A percentile compares a stretch with the other conserved stretches of the same genome.
Evolutionary conservation across 2,329 filamentous ascomycete genomes (phyloP).

Genomic region (Sarocladium strictum): DNA sequence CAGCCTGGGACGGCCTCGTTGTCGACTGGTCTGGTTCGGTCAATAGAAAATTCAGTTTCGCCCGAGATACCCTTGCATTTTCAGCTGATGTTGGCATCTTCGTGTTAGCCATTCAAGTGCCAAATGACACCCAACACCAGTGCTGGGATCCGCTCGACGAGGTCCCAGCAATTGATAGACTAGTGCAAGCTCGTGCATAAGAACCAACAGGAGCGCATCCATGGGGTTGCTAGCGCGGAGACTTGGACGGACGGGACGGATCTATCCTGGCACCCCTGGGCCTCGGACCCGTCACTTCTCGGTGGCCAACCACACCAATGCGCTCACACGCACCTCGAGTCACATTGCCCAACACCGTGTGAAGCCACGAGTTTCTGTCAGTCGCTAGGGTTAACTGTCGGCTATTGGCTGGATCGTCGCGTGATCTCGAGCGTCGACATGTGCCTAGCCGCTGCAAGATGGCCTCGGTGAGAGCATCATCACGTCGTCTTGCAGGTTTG

Average conservation of each 20-base stretch:
- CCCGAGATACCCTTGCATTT: too few relatives aligned
- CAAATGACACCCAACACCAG: background rate
- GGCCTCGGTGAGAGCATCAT: constrained; percentile 3
- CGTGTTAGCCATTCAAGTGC: background rate
- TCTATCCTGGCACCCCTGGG: constrained; percentile 6
- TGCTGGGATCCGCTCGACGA: constrained; percentile 1
- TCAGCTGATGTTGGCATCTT: background rate
- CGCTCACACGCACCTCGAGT: constrained; percentile 5
- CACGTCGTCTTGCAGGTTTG: background rate
- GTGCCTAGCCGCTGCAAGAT: background rate
- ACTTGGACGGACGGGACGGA: constrained; percentile 8
- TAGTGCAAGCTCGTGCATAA: constrained; percentile 8
- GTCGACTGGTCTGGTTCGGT: background rate
- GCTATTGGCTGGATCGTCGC: constrained; percentile 8
- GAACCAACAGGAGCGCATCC: constrained; percentile 3
- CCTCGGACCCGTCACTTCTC: constrained; percentile 5
- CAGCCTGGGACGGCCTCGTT: background rate
- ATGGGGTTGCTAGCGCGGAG: constrained; percentile 5
- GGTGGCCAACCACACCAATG: background rate
- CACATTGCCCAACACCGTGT: constrained; percentile 7
- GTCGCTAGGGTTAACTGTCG: background rate
- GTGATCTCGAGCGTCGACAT: constrained; percentile 5
- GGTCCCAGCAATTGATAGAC: constrained; percentile 8
- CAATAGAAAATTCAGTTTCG: too few relatives aligned
- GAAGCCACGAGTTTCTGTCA: constrained; percentile 7